phyloP scores from a whole-genome alignment of 1,284 basidiomycete genomes.

The Sanghuangporus weigelae region DNA sequence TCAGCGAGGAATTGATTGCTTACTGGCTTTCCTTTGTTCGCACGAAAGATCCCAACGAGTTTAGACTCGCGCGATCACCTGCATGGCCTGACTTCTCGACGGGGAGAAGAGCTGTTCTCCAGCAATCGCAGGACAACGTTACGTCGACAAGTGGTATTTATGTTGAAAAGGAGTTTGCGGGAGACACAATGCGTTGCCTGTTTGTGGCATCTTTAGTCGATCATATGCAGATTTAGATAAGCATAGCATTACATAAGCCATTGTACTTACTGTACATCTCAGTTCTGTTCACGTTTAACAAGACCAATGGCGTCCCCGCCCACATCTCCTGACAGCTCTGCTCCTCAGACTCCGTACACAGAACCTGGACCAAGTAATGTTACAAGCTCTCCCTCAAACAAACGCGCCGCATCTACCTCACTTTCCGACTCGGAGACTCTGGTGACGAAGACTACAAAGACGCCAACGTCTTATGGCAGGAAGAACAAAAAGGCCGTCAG shows the following conservation, averaged over 20 bases:
- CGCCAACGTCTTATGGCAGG: not conserved
- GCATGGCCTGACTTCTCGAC: conserved; percentile 13
- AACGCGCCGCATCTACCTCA: conserved; percentile 7
- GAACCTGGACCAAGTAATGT: conserved; percentile 2
- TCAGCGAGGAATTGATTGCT: conserved; percentile 50
- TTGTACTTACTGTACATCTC: not conserved
- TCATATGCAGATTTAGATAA: conserved; percentile 30
- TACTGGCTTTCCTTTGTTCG: conserved; percentile 60
- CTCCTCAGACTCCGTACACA: not conserved
- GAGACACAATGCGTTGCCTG: conserved; percentile 35
- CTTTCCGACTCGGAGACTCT: conserved; percentile 12
- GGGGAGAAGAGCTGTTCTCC: conserved; percentile 36
- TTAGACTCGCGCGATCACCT: conserved; percentile 44
- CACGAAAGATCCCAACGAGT: conserved; percentile 43
- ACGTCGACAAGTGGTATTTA: conserved; percentile 37
- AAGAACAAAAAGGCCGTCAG: not conserved
- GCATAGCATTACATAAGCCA: not conserved
- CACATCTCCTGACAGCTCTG: not conserved
- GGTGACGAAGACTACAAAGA: not conserved
- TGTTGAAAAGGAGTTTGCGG: conserved; percentile 34
- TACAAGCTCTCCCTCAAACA: not conserved
- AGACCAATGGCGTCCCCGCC: conserved; percentile 4
- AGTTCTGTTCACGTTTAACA: not conserved
- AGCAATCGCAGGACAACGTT: conserved; percentile 32
- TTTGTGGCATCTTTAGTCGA: conserved; percentile 31